Evolutionary conservation across 306 rosid genomes (phyloP).

Genomic region (Comarum palustre): DNA sequence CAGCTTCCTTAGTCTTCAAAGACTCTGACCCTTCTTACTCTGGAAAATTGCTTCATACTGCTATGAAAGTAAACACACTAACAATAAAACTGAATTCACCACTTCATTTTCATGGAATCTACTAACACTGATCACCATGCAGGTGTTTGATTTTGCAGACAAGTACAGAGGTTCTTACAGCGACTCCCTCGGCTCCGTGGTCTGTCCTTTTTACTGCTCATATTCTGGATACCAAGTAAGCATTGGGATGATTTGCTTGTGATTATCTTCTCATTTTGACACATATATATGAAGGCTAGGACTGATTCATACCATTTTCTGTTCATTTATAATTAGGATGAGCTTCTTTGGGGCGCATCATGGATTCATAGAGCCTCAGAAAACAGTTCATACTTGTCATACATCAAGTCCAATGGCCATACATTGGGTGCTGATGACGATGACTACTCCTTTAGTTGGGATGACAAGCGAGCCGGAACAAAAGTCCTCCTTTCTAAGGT

Average conservation of each 20-base stretch:
- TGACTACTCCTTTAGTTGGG: constrained; percentile 76
- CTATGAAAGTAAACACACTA: constrained; percentile 46
- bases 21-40: constrained; percentile 67
- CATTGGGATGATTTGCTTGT: neutral
- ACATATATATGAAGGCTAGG: neutral
- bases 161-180: constrained; percentile 80
- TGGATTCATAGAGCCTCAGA: constrained; percentile 81
- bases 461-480: constrained; percentile 81
- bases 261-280: neutral
- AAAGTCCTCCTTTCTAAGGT: constrained; percentile 86
- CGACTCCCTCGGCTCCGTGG: constrained; percentile 62
- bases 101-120: neutral
- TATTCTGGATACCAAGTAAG: constrained; percentile 84
- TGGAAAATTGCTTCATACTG: constrained; percentile 57
- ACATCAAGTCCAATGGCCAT: constrained; percentile 78
- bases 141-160: constrained; percentile 78
- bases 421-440: constrained; percentile 76
- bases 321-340: constrained; percentile 49
- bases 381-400: constrained; percentile 42
- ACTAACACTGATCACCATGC: constrained; percentile 13
- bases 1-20: constrained; percentile 76
- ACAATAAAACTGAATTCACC: neutral
- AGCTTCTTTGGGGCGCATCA: constrained; percentile 92
- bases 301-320: constrained; percentile 4
- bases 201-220: constrained; percentile 91